Evolutionary conservation across 345 rosid genomes (phyloP).

Genomic region (Camelina sativa): DNA sequence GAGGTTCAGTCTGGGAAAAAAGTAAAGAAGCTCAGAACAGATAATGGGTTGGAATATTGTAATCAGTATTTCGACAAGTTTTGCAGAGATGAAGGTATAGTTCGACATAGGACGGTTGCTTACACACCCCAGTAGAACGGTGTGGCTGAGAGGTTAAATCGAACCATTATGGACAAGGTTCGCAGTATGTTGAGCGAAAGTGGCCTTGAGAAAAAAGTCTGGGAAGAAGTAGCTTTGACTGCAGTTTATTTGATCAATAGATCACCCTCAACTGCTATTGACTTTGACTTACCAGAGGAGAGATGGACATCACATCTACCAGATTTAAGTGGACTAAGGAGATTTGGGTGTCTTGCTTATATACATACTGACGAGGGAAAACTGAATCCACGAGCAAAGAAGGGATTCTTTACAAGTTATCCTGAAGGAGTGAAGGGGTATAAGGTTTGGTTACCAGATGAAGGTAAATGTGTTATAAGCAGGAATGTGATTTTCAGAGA

Average conservation of each 20-base stretch:
- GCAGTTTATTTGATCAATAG: background rate
- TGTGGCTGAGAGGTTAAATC: background rate
- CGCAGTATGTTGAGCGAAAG: background rate
- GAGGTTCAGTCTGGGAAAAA: too few species aligned
- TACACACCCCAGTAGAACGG: background rate
- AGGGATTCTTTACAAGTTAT: too few species aligned
- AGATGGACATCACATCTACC: background rate
- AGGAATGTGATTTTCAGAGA: too few species aligned
- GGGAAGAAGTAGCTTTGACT: background rate
- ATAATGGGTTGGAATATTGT: background rate
- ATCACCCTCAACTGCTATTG: background rate
- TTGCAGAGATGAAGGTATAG: background rate
- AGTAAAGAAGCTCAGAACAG: background rate
- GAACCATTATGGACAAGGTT: background rate
- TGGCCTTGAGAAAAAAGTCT: background rate
- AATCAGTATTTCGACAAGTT: background rate
- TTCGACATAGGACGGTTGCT: background rate
- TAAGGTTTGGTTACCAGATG: too few species aligned
- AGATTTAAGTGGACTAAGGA: background rate
- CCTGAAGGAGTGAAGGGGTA: background rate
- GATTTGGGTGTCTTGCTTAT: background rate
- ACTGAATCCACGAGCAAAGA: too few species aligned
- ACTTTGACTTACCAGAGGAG: background rate
- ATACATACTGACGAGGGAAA: too few species aligned
- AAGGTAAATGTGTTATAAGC: too few species aligned